Evolutionary conservation across 768 basidiomycete genomes (phyloP).

Genomic region (Tubosaeta brunneosetosa): DNA sequence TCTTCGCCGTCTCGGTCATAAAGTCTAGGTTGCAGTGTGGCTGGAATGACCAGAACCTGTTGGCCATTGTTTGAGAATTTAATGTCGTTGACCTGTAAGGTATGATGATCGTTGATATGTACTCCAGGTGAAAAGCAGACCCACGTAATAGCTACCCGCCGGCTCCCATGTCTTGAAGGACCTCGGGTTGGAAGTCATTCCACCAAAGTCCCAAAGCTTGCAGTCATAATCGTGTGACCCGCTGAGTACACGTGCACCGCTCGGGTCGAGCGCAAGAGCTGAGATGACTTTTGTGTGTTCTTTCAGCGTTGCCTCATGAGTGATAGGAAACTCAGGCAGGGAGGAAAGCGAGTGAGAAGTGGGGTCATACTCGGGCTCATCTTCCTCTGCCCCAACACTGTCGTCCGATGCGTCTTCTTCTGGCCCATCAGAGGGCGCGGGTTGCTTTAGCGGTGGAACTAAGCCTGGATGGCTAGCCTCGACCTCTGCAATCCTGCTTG

Average conservation of each 20-base stretch:
- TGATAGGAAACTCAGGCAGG: constrained; percentile 66
- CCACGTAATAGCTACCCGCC: constrained; percentile 85
- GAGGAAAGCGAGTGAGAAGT: constrained; percentile 36
- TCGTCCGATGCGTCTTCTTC: constrained; percentile 25
- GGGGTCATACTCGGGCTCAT: constrained; percentile 53
- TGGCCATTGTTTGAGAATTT: constrained; percentile 88
- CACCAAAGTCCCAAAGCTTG: constrained; percentile 99
- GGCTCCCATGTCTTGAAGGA: constrained; percentile 98
- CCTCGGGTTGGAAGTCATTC: constrained; percentile 86
- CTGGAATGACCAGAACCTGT: constrained; percentile 82
- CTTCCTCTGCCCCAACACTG: constrained; percentile 15
- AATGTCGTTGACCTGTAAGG: constrained; percentile 75
- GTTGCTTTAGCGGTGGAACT: neutral
- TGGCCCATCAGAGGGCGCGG: constrained; percentile 8
- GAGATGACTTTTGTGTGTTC: constrained; percentile 96
- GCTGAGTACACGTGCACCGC: constrained; percentile 85
- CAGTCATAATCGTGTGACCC: constrained; percentile 98
- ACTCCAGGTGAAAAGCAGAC: constrained; percentile 10
- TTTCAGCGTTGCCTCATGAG: constrained; percentile 88
- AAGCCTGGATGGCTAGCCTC: constrained; percentile 18
- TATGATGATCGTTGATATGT: neutral
- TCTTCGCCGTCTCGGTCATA: constrained; percentile 94
- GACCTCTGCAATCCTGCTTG: constrained; percentile 17
- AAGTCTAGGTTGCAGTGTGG: constrained; percentile 81
- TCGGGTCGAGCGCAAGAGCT: constrained; percentile 87